Conservation (phyloP, 2,329 filamentous ascomycete species). For the Lachnum nothofagi region DNA sequence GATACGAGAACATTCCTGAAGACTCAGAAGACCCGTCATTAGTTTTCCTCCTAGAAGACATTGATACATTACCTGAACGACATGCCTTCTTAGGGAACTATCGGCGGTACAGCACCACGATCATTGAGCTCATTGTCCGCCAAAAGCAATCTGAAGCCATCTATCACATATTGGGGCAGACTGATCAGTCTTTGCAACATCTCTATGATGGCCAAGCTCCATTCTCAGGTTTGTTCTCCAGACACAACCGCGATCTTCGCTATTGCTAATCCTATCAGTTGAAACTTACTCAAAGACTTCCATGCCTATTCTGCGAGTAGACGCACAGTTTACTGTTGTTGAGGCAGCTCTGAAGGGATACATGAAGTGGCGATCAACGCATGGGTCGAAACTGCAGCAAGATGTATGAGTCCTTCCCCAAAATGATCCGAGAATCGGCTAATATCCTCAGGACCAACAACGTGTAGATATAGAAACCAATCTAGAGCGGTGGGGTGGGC, state of each 20-base stretch:
- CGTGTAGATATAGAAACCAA: slow-evolving; percentile 55
- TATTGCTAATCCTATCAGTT: slow-evolving; percentile 35
- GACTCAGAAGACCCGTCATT: slow-evolving; percentile 75
- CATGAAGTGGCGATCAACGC: slow-evolving; percentile 63
- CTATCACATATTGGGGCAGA: slow-evolving; percentile 75
- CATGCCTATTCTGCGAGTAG: slow-evolving; percentile 69
- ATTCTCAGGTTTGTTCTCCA: slow-evolving; percentile 54
- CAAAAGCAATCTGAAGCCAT: slow-evolving; percentile 80
- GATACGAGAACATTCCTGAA: slow-evolving; percentile 81
- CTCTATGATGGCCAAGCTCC: slow-evolving; percentile 66
- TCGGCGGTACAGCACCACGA: slow-evolving; percentile 77
- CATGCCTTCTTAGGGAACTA: slow-evolving; percentile 97
- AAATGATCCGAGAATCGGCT: slow-evolving; percentile 15
- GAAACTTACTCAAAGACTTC: slow-evolving; percentile 64
- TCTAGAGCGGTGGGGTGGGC: slow-evolving; percentile 67
- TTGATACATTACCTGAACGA: slow-evolving; percentile 87
- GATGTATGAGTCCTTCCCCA: slow-evolving; percentile 19
- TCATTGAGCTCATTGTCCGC: slow-evolving; percentile 82
- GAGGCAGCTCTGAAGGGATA: slow-evolving; percentile 87
- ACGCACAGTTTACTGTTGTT: slow-evolving; percentile 84
- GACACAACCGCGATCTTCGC: not conserved
- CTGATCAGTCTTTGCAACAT: slow-evolving; percentile 67
- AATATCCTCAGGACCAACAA: slow-evolving; percentile 40
- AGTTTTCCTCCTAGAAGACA: slow-evolving; percentile 83
- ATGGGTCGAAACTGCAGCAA: slow-evolving; percentile 47